Conservation (phyloP, 2,329 filamentous ascomycete genomes). For the Aureobasidium melanogenum region DNA sequence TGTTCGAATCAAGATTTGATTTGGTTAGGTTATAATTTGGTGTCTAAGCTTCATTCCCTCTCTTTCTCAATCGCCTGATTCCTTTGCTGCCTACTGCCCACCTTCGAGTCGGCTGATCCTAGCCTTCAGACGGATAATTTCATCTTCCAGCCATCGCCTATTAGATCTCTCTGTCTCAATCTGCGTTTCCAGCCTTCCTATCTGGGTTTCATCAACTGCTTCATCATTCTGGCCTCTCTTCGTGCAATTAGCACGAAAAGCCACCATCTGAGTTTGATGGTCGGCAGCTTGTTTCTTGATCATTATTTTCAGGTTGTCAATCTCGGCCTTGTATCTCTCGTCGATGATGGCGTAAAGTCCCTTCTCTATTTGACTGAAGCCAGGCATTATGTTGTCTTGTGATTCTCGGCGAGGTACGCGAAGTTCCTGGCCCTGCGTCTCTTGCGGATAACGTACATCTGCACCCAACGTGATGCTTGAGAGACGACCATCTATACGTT, state of each 20-base stretch:
- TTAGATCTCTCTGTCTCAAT: background rate
- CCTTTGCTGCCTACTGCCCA: background rate
- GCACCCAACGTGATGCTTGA: background rate
- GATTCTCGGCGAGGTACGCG: background rate
- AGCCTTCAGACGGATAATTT: background rate
- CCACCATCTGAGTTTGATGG: background rate
- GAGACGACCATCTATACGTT: background rate
- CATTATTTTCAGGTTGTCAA: background rate
- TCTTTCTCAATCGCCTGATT: background rate
- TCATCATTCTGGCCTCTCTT: background rate
- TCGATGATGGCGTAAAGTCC: background rate
- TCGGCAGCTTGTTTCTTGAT: background rate
- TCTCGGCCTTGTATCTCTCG: background rate
- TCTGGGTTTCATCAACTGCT: background rate
- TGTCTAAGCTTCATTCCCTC: background rate
- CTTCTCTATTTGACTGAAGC: background rate
- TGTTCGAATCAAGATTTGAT: background rate
- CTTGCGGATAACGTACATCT: background rate
- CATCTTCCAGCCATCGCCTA: background rate
- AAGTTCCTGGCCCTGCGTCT: background rate
- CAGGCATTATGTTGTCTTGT: background rate
- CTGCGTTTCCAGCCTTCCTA: background rate
- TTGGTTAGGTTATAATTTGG: background rate
- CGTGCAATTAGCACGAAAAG: background rate
- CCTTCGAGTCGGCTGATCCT: background rate